phyloP scores from a whole-genome alignment of 208 protist species.

The Wallacemonas rigidus region DNA sequence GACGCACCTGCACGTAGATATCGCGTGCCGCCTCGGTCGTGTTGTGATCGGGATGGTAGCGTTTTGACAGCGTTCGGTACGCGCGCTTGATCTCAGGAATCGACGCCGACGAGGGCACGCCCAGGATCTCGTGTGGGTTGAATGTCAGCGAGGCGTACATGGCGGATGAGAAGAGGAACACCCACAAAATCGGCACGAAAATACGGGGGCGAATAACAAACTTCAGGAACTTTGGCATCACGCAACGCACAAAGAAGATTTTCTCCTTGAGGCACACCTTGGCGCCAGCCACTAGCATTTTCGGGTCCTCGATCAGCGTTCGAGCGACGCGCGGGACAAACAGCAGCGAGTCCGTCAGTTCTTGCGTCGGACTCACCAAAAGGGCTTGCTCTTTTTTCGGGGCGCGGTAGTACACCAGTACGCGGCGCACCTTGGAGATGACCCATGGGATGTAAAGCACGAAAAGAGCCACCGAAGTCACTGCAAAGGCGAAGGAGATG shows the following conservation, averaged over 20 bases:
- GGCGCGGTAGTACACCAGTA: constrained; percentile 62
- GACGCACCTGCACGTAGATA: constrained; percentile 85
- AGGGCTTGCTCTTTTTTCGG: constrained; percentile 48
- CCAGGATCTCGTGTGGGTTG: constrained; percentile 85
- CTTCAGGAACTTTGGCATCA: constrained; percentile 85
- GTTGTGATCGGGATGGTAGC: constrained; percentile 93
- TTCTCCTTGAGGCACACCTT: constrained; percentile 75
- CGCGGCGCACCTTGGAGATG: constrained; percentile 51
- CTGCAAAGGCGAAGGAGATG: constrained; percentile 87
- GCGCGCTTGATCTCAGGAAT: constrained; percentile 86
- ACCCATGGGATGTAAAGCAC: constrained; percentile 90
- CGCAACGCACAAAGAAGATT: constrained; percentile 78
- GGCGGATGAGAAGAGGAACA: constrained; percentile 83
- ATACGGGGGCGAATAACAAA: constrained; percentile 86
- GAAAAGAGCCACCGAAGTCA: constrained; percentile 82
- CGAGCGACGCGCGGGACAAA: constrained; percentile 64
- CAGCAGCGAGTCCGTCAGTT: constrained; percentile 62
- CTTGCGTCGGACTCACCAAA: constrained; percentile 56
- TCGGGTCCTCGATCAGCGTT: constrained; percentile 44
- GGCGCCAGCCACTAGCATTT: constrained; percentile 55
- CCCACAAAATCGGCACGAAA: constrained; percentile 77
- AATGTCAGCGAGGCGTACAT: constrained; percentile 91
- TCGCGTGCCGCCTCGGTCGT: constrained; percentile 84
- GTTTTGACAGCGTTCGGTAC: constrained; percentile 78
- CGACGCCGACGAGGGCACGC: constrained; percentile 51